phyloP scores from a whole-genome alignment of 2,329 filamentous ascomycete species.

The Biscogniauxia mediterranea region DNA sequence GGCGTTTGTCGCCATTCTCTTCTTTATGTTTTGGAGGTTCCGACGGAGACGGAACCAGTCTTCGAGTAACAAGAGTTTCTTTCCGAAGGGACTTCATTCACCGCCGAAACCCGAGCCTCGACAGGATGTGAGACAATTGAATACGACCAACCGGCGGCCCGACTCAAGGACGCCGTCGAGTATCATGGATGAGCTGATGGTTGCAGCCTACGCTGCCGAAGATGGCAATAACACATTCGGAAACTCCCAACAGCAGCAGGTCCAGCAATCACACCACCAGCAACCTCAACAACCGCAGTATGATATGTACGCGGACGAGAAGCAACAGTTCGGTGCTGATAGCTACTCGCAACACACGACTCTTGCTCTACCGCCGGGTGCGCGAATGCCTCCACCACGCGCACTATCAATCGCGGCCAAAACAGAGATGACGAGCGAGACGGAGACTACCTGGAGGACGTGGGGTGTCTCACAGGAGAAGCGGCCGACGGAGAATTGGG shows the following conservation, averaged over 20 bases:
- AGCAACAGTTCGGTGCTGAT: conserved; percentile 2
- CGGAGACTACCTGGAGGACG: conserved; percentile 22
- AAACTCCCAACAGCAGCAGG: background rate
- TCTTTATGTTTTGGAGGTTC: conserved; percentile 17
- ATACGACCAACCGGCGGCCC: background rate
- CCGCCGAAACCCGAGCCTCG: conserved; percentile 4
- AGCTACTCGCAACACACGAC: background rate
- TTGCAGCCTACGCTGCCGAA: conserved; percentile 19
- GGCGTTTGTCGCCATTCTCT: conserved; percentile 12
- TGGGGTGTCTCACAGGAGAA: conserved; percentile 20
- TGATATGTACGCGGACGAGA: conserved; percentile 11
- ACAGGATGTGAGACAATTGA: conserved; percentile 5
- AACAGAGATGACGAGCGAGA: conserved; percentile 15
- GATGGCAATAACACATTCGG: conserved; percentile 7
- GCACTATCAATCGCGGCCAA: conserved; percentile 19
- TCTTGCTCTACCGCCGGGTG: conserved; percentile 6
- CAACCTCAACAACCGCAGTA: background rate
- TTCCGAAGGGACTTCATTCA: conserved; percentile 1
- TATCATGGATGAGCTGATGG: conserved; percentile 22
- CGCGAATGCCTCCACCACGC: conserved; percentile 15
- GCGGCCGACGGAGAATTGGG: conserved; percentile 16
- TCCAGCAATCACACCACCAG: background rate
- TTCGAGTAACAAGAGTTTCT: background rate
- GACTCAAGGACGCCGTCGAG: conserved; percentile 9
- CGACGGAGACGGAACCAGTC: conserved; percentile 8